phyloP scores from a whole-genome alignment of 2,329 filamentous ascomycete species.

The Alternaria atra region DNA sequence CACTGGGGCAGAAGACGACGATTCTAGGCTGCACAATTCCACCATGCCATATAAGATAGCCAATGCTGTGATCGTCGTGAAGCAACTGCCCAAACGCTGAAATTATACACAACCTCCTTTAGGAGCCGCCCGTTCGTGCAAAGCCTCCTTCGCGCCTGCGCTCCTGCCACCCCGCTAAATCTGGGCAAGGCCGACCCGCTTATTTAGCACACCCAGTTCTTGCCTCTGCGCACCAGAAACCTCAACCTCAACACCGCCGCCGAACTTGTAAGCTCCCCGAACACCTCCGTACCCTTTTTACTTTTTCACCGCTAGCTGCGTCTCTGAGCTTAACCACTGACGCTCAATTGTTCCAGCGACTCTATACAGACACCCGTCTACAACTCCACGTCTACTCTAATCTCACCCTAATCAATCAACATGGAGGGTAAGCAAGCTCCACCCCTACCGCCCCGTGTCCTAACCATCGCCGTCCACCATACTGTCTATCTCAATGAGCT shows the following conservation, averaged over 20 bases:
- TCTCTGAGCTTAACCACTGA: conserved; percentile 39
- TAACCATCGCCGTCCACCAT: conserved; percentile 28
- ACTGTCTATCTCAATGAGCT: conserved; percentile 43
- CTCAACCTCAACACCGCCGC: conserved; percentile 46
- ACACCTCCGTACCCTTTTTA: conserved; percentile 35
- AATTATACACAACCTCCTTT: conserved; percentile 19
- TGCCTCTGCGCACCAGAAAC: conserved; percentile 51
- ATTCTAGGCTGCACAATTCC: conserved; percentile 32
- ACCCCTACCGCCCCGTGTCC: conserved; percentile 28
- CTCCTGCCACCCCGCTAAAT: conserved; percentile 49
- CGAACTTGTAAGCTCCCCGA: conserved; percentile 46
- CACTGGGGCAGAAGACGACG: conserved; percentile 29
- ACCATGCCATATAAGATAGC: conserved; percentile 24
- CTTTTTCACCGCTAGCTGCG: conserved; percentile 32
- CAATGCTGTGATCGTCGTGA: conserved; percentile 1
- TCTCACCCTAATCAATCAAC: conserved; percentile 57
- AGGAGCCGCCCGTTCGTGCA: conserved; percentile 33
- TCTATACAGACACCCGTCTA: conserved; percentile 41
- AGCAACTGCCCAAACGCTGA: conserved; percentile 7
- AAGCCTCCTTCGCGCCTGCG: conserved; percentile 39
- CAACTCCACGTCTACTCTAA: conserved; percentile 46
- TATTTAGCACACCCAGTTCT: conserved; percentile 54
- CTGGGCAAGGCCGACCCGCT: conserved; percentile 53
- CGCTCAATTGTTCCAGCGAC: conserved; percentile 41
- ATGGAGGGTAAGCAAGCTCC: conserved; percentile 73